A percentile compares a stretch with the other conserved stretches of the same genome.
These are phyloP conservation scores for Pichia sp. DNA, from an alignment of 1,139 yeast species.

Conservation along the genomic window DNA sequence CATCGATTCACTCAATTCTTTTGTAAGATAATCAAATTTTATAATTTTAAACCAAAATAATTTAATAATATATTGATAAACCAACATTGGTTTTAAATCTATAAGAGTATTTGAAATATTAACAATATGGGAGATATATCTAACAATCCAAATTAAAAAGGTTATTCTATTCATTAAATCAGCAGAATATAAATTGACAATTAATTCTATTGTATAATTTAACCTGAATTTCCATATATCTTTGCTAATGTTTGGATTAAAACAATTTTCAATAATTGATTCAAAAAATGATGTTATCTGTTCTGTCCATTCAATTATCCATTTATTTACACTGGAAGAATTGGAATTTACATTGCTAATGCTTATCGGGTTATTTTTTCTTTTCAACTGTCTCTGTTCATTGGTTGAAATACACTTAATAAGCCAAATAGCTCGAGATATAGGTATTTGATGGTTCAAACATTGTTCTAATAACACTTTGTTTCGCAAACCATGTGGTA, in stretches of 20 bases:
- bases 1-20: constrained; percentile 53
- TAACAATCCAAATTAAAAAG: constrained; percentile 58
- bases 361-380: constrained; percentile 33
- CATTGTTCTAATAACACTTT: constrained; percentile 67
- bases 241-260: constrained; percentile 27
- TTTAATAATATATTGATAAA: constrained; percentile 52
- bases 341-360: constrained; percentile 7
- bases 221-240: constrained; percentile 47
- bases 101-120: constrained; percentile 18
- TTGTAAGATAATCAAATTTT: constrained; percentile 47
- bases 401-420: constrained; percentile 81
- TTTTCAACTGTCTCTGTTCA: constrained; percentile 62
- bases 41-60: constrained; percentile 68
- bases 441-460: constrained; percentile 59
- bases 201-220: constrained; percentile 52
- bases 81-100: constrained; percentile 21
- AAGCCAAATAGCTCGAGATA: constrained; percentile 80
- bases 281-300: constrained; percentile 60
- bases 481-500: constrained; percentile 89
- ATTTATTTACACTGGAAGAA: constrained; percentile 42
- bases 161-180: constrained; percentile 55
- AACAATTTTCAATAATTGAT: constrained; percentile 40
- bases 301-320: constrained; percentile 87
- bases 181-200: constrained; percentile 62
- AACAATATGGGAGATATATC: constrained; percentile 45